These are phyloP conservation scores for Pontederia crassipes DNA, from an alignment of 176 grass and related monocot genomes.

Conservation along the genomic window DNA sequence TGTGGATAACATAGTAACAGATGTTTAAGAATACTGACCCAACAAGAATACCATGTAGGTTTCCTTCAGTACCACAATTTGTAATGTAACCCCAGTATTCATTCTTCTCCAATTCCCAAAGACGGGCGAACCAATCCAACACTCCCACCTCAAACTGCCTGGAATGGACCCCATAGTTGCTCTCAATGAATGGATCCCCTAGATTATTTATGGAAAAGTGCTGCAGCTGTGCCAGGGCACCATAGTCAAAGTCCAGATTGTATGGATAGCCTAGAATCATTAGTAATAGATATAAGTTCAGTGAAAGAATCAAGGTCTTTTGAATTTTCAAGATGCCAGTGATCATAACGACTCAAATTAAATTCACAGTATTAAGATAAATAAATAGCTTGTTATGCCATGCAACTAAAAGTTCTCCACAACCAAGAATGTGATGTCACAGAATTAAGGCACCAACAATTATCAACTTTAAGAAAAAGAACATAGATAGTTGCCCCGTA, in stretches of 20 bases:
- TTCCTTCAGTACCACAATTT: conserved; percentile 85
- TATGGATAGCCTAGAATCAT: conserved; percentile 61
- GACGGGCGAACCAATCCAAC: conserved; percentile 87
- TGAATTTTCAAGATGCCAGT: background rate
- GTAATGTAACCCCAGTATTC: conserved; percentile 95
- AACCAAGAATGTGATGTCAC: too few relatives aligned
- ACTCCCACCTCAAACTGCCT: conserved; percentile 89
- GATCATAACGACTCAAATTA: background rate
- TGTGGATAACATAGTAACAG: too few relatives aligned
- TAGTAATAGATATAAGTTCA: background rate
- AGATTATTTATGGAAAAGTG: conserved; percentile 91
- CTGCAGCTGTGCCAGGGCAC: conserved; percentile 54
- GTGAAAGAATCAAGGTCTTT: background rate
- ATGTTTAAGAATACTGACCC: conserved; percentile 39
- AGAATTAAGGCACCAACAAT: too few relatives aligned
- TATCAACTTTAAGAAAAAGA: too few relatives aligned
- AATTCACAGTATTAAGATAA: too few relatives aligned
- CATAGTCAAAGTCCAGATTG: conserved; percentile 89
- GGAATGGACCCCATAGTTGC: conserved; percentile 84
- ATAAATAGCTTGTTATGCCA: too few relatives aligned
- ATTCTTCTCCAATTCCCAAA: conserved; percentile 68
- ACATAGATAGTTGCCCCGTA: too few relatives aligned
- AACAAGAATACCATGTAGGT: conserved; percentile 83
- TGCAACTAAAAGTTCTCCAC: too few relatives aligned
- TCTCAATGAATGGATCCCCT: conserved; percentile 86